Conservation (phyloP, 2,329 filamentous ascomycete species). For the Fusarium devonianum region DNA sequence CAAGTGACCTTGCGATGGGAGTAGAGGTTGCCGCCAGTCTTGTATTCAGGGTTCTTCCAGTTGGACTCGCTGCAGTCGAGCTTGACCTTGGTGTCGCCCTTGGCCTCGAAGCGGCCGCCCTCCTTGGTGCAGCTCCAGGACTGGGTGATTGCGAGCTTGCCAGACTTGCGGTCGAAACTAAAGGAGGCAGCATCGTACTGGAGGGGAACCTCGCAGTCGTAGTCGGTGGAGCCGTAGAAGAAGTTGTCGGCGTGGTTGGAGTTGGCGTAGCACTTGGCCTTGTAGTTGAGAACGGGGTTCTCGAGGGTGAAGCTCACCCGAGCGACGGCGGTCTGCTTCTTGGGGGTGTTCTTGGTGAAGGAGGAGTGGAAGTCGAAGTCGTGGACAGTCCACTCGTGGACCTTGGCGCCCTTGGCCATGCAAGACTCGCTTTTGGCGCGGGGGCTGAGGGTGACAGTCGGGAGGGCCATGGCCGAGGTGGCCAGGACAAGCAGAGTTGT, state of each 20-base stretch:
- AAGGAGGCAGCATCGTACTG: slow-evolving; percentile 49
- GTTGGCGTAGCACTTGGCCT: slow-evolving; percentile 49
- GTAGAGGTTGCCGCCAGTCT: slow-evolving; percentile 40
- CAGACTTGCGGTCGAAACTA: slow-evolving; percentile 50
- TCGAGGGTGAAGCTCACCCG: slow-evolving; percentile 56
- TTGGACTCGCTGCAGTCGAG: slow-evolving; percentile 40
- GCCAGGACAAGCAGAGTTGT: slow-evolving; percentile 41
- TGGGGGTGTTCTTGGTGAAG: slow-evolving; percentile 56
- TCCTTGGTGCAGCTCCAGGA: slow-evolving; percentile 57
- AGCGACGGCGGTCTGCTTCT: slow-evolving; percentile 57
- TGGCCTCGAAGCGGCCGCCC: slow-evolving; percentile 43
- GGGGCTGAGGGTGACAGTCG: slow-evolving; percentile 23
- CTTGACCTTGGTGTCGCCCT: slow-evolving; percentile 38
- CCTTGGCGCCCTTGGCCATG: slow-evolving; percentile 33
- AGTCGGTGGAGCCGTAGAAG: slow-evolving; percentile 56
- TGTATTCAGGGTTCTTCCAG: slow-evolving; percentile 45
- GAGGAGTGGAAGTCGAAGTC: slow-evolving; percentile 57
- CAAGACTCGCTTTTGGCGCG: slow-evolving; percentile 30
- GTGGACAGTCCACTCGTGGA: slow-evolving; percentile 50
- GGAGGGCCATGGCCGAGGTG: slow-evolving; percentile 39
- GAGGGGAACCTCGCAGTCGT: slow-evolving; percentile 51
- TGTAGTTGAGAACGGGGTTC: slow-evolving; percentile 54
- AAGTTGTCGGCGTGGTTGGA: slow-evolving; percentile 54
- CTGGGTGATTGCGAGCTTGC: slow-evolving; percentile 54
- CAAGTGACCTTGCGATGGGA: slow-evolving; percentile 42